These are phyloP conservation scores for Lachnellula cervina DNA, from an alignment of 2,329 filamentous ascomycete genomes.

Conservation along the genomic window DNA sequence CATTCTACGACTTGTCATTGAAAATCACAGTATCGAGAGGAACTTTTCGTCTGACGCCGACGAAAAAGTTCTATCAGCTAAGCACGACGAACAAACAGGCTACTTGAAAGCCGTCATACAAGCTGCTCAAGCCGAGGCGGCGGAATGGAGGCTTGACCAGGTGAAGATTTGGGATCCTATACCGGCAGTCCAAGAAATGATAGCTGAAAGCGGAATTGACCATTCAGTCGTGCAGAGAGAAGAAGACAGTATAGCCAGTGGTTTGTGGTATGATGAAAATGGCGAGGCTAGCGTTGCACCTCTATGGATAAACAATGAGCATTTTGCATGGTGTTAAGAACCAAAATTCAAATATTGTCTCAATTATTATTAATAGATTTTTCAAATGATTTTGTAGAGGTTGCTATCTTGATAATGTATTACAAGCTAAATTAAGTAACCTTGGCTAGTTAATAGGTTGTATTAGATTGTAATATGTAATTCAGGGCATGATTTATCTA, in stretches of 20 bases:
- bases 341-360: too few species aligned
- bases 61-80: background rate
- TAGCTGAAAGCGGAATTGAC: slow-evolving; percentile 44
- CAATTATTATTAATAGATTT: too few species aligned
- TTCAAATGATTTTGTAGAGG: too few species aligned
- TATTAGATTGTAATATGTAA: too few species aligned
- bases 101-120: slow-evolving; percentile 58
- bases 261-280: slow-evolving; percentile 60
- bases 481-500: too few species aligned
- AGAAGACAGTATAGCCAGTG: slow-evolving; percentile 59
- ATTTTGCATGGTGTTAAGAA: slow-evolving; percentile 63
- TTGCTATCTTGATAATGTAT: too few species aligned
- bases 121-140: slow-evolving; percentile 64
- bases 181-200: slow-evolving; percentile 42
- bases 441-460: too few species aligned
- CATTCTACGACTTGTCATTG: slow-evolving; percentile 62
- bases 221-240: slow-evolving; percentile 50
- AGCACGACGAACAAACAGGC: slow-evolving; percentile 18
- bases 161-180: slow-evolving; percentile 82
- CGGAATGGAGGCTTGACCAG: slow-evolving; percentile 61
- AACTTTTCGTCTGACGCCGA: background rate
- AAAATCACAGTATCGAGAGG: slow-evolving; percentile 40
- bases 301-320: slow-evolving; percentile 69
- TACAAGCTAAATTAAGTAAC: too few species aligned
- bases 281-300: slow-evolving; percentile 44